These are phyloP conservation scores for Podaxis pistillaris DNA, from an alignment of 768 basidiomycete genomes.

Conservation along the genomic window DNA sequence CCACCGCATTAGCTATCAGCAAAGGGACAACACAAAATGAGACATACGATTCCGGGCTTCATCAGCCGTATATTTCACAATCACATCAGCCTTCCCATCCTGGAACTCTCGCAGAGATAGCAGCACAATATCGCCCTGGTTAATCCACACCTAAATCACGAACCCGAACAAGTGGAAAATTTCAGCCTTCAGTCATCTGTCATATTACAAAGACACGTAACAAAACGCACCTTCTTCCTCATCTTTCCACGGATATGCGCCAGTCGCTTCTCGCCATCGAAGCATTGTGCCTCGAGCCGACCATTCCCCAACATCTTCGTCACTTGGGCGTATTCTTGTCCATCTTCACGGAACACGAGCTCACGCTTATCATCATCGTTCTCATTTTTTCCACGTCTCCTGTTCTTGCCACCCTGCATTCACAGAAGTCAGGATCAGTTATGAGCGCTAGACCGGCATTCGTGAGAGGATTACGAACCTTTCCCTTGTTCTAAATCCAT, in stretches of 20 bases:
- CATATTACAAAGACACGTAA: neutral
- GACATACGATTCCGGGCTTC: slow-evolving; percentile 78
- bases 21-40: neutral
- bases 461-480: slow-evolving; percentile 5
- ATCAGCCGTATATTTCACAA: slow-evolving; percentile 97
- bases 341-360: slow-evolving; percentile 97
- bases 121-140: slow-evolving; percentile 95
- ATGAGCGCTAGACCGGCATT: neutral
- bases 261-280: slow-evolving; percentile 96
- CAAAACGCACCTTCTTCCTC: slow-evolving; percentile 89
- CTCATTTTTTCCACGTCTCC: slow-evolving; percentile 99
- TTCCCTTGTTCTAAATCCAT: slow-evolving; percentile 12
- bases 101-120: slow-evolving; percentile 97
- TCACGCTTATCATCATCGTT: slow-evolving; percentile 99
- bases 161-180: neutral
- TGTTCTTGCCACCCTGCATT: slow-evolving; percentile 93
- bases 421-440: neutral
- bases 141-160: slow-evolving; percentile 87
- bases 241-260: slow-evolving; percentile 99
- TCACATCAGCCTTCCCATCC: slow-evolving; percentile 98
- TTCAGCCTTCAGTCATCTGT: neutral
- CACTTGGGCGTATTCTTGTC: slow-evolving; percentile 98
- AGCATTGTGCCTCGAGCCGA: slow-evolving; percentile 92
- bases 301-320: slow-evolving; percentile 99
- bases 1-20: neutral